phyloP scores from a whole-genome alignment of 768 basidiomycete genomes.

The Cystobasidium onofrii region DNA sequence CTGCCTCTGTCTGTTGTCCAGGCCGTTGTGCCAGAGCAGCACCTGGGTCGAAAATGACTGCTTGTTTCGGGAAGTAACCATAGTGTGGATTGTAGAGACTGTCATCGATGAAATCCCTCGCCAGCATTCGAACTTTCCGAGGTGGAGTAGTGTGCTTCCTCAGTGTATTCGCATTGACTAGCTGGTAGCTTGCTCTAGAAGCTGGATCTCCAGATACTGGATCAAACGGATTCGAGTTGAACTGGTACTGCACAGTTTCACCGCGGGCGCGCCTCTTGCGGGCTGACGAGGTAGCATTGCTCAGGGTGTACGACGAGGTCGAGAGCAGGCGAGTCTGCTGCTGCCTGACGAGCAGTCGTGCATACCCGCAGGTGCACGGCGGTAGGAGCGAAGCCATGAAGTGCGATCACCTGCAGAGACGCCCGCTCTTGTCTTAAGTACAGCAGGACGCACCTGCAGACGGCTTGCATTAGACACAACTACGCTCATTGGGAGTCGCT shows the following conservation, averaged over 20 bases:
- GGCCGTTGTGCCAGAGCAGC: conserved; percentile 33
- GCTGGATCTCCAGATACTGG: conserved; percentile 30
- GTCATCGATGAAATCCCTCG: conserved; percentile 93
- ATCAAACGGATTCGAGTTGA: conserved; percentile 56
- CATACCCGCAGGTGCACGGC: conserved; percentile 10
- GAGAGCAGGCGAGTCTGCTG: neutral
- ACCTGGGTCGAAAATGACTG: conserved; percentile 63
- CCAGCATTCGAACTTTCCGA: conserved; percentile 78
- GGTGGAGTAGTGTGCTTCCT: conserved; percentile 58
- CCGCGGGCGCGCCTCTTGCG: neutral
- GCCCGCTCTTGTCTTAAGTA: conserved; percentile 1
- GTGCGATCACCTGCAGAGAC: conserved; percentile 1
- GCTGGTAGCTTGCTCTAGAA: conserved; percentile 46
- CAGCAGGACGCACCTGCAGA: neutral
- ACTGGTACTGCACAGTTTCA: conserved; percentile 63
- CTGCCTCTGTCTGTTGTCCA: conserved; percentile 42
- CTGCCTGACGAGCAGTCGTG: neutral
- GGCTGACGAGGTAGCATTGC: neutral
- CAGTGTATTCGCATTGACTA: conserved; percentile 65
- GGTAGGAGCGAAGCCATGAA: conserved; percentile 7
- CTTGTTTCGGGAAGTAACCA: conserved; percentile 91
- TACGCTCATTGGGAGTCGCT: too few relatives aligned
- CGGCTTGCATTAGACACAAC: neutral
- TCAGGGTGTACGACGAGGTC: neutral
- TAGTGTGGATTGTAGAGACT: conserved; percentile 93